A percentile compares a stretch with the other conserved stretches of the same genome.
These are phyloP conservation scores for Eremothecium coryli DNA, from an alignment of 1,139 yeast species.

Conservation along the genomic window DNA sequence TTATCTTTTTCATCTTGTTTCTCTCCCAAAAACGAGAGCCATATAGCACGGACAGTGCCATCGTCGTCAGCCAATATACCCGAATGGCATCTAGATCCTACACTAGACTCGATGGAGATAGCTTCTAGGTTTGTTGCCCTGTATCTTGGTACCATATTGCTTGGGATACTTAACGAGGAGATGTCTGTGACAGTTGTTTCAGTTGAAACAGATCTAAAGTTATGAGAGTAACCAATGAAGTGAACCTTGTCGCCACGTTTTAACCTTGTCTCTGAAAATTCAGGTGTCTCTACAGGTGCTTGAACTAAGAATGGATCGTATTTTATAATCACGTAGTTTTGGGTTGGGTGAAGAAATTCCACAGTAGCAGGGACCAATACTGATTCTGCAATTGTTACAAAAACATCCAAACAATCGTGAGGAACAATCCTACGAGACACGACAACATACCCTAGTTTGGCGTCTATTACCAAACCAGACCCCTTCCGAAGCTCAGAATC, in stretches of 20 bases:
- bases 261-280: constrained; percentile 48
- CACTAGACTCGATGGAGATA: constrained; percentile 60
- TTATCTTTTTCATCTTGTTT: constrained; percentile 47
- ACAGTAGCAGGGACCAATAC: constrained; percentile 74
- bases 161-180: constrained; percentile 64
- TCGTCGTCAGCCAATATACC: constrained; percentile 74
- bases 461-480: constrained; percentile 75
- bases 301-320: constrained; percentile 69
- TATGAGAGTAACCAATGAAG: constrained; percentile 73
- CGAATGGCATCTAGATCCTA: constrained; percentile 66
- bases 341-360: constrained; percentile 78
- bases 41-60: constrained; percentile 73
- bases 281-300: constrained; percentile 57
- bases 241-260: constrained; percentile 66
- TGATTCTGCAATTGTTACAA: constrained; percentile 77
- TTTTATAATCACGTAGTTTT: constrained; percentile 73
- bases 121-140: constrained; percentile 81
- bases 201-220: constrained; percentile 61
- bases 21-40: constrained; percentile 80
- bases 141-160: constrained; percentile 67
- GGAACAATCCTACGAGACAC: constrained; percentile 76
- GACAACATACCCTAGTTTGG: constrained; percentile 67
- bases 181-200: constrained; percentile 72
- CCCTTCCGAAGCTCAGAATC: constrained; percentile 54
- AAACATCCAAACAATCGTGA: constrained; percentile 73